These are phyloP conservation scores for Haplosporangium sp. DNA, from an alignment of 371 early-diverging fungal species.

Conservation along the genomic window DNA sequence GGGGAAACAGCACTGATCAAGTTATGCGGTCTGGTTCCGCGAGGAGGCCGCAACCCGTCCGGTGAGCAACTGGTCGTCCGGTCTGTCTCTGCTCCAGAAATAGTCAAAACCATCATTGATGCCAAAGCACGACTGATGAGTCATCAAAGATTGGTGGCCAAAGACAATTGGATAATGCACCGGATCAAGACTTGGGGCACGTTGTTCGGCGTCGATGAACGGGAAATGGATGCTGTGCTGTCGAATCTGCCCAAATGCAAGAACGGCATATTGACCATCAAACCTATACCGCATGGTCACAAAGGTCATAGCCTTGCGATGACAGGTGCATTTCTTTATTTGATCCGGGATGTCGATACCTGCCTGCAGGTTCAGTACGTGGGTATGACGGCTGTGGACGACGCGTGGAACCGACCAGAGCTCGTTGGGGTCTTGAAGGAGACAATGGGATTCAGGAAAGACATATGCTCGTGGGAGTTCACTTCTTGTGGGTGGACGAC, in stretches of 20 bases:
- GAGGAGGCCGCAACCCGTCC: conserved; percentile 8
- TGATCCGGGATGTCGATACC: conserved; percentile 11
- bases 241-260: conserved; percentile 4
- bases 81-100: neutral
- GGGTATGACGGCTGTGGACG: conserved; percentile 9
- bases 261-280: conserved; percentile 5
- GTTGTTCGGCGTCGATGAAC: conserved; percentile 13
- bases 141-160: conserved; percentile 2
- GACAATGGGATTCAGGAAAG: conserved; percentile 21
- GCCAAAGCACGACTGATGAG: conserved; percentile 2
- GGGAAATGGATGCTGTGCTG: neutral
- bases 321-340: conserved; percentile 14
- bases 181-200: conserved; percentile 17
- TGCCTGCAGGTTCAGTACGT: conserved; percentile 11
- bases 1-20: conserved; percentile 5
- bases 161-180: conserved; percentile 7
- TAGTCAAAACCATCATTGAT: conserved; percentile 7
- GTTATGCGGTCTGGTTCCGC: conserved; percentile 20
- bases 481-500: conserved; percentile 23
- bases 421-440: conserved; percentile 18
- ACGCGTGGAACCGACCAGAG: conserved; percentile 30
- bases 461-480: conserved; percentile 23
- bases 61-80: conserved; percentile 5
- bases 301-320: conserved; percentile 16
- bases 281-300: conserved; percentile 1